Evolutionary conservation across 2,329 filamentous ascomycete genomes (phyloP).

Genomic region (Rutstroemia sydowiana): DNA sequence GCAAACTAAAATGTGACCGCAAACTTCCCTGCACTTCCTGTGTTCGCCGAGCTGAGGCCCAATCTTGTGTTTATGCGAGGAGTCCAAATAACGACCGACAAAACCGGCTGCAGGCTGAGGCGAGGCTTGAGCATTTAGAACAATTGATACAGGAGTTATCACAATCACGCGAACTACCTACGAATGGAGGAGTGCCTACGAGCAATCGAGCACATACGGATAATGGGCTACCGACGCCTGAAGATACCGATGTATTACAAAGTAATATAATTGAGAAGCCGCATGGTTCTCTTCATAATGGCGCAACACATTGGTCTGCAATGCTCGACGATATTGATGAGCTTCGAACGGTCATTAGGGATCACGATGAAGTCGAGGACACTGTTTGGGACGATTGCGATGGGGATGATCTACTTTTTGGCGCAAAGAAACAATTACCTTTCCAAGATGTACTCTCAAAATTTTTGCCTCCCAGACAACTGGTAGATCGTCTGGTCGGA

Average conservation of each 20-base stretch:
- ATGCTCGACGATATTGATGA: slow-evolving; percentile 22
- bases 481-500: slow-evolving; percentile 17
- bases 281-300: slow-evolving; percentile 7
- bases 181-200: no score
- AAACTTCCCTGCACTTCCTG: slow-evolving; percentile 17
- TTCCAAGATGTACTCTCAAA: slow-evolving; percentile 15
- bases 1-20: slow-evolving; percentile 21
- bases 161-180: neutral
- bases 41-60: slow-evolving; percentile 14
- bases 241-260: neutral
- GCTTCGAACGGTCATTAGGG: slow-evolving; percentile 10
- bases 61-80: slow-evolving; percentile 12
- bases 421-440: slow-evolving; percentile 2
- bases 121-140: slow-evolving; percentile 15
- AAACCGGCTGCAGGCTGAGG: slow-evolving; percentile 7
- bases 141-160: slow-evolving; percentile 12
- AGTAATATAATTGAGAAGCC: neutral
- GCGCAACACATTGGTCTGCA: slow-evolving; percentile 21
- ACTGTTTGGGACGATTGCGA: neutral
- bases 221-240: neutral
- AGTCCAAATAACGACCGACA: neutral
- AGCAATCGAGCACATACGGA: no score
- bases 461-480: slow-evolving; percentile 16
- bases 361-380: neutral
- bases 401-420: neutral